phyloP scores from a whole-genome alignment of 805 yeast species.

The Yueomyces sp. region DNA sequence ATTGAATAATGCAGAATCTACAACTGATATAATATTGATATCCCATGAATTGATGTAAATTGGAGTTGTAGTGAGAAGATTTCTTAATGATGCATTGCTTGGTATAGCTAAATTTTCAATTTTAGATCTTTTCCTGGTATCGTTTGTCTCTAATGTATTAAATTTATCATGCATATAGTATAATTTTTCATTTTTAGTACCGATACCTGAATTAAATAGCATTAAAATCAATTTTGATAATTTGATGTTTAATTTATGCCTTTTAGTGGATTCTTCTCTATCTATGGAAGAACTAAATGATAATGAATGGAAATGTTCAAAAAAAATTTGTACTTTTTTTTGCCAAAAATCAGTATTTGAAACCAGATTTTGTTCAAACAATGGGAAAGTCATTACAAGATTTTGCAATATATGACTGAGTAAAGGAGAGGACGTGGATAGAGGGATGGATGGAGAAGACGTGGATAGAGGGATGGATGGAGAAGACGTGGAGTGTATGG shows the following conservation, averaged over 20 bases:
- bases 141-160: constrained; percentile 12
- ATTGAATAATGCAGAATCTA: constrained; percentile 1
- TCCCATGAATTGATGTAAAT: constrained; percentile 40
- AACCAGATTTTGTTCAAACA: constrained; percentile 33
- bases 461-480: not conserved
- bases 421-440: constrained; percentile 42
- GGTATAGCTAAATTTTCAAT: constrained; percentile 27
- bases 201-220: constrained; percentile 63
- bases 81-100: constrained; percentile 26
- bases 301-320: constrained; percentile 63
- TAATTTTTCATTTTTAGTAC: constrained; percentile 41
- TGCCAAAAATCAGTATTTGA: constrained; percentile 64
- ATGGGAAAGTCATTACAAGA: constrained; percentile 63
- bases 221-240: constrained; percentile 50
- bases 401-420: constrained; percentile 50
- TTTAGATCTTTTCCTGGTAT: constrained; percentile 20
- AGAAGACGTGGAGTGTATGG: constrained; percentile 2
- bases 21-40: constrained; percentile 58
- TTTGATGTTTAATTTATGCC: constrained; percentile 48
- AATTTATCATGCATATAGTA: constrained; percentile 30
- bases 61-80: constrained; percentile 22
- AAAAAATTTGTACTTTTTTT: constrained; percentile 62
- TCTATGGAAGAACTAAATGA: constrained; percentile 63
- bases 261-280: constrained; percentile 61
- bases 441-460: constrained; percentile 2